phyloP scores from a whole-genome alignment of 2,329 filamentous ascomycete genomes.

The Gnomoniopsis smithogilvyi region DNA sequence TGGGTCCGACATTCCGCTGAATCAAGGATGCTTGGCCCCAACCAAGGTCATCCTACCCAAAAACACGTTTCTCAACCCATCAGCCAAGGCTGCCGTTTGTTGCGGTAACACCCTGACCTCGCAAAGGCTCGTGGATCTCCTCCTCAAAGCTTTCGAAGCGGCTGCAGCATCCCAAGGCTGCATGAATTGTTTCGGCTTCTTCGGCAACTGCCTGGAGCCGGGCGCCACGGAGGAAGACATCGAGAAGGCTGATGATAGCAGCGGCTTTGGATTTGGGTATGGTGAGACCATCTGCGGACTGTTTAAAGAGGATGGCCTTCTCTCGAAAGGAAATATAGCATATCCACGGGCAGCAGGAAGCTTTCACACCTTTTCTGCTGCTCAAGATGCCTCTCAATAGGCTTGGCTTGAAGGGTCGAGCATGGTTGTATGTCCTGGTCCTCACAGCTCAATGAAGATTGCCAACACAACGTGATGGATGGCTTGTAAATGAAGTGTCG shows the following conservation, averaged over 20 bases:
- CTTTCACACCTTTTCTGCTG: conserved; percentile 7
- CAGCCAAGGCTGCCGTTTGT: conserved; percentile 19
- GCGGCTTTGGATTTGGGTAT: conserved; percentile 21
- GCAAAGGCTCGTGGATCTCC: conserved; percentile 28
- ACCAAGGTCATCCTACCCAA: conserved; percentile 28
- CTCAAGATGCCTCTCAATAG: conserved; percentile 8
- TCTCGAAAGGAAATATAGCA: neutral
- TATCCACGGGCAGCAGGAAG: conserved; percentile 9
- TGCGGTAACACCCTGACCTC: conserved; percentile 38
- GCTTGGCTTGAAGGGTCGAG: conserved; percentile 24
- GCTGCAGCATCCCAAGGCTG: conserved; percentile 27
- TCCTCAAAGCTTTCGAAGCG: conserved; percentile 27
- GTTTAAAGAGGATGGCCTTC: neutral
- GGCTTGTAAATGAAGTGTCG: too few species aligned
- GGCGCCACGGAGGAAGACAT: conserved; percentile 20
- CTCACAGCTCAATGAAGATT: too few species aligned
- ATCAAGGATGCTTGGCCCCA: conserved; percentile 32
- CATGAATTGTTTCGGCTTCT: conserved; percentile 29
- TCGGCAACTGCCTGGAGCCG: conserved; percentile 8
- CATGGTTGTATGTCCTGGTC: too few species aligned
- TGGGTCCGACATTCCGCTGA: conserved; percentile 31
- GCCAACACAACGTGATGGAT: too few species aligned
- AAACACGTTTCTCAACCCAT: conserved; percentile 30
- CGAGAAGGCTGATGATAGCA: neutral
- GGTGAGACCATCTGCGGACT: conserved; percentile 28